These are phyloP conservation scores for Trichoderma harzianum DNA, from an alignment of 2,329 filamentous ascomycete species.

Conservation along the genomic window DNA sequence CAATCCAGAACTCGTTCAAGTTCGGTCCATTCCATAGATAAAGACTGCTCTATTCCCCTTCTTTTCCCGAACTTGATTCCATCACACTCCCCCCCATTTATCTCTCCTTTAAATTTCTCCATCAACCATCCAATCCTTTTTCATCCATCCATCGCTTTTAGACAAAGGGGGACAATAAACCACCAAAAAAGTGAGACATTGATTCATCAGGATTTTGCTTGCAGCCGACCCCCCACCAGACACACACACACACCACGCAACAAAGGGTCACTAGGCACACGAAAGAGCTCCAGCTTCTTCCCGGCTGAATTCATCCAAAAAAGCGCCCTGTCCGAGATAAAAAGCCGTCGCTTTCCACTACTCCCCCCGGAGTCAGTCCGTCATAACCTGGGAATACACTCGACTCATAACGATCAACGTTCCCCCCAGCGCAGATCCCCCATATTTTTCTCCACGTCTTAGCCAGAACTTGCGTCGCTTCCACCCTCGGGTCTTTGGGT, in stretches of 20 bases:
- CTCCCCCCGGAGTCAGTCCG: not conserved
- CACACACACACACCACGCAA: not conserved
- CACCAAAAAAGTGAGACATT: not conserved
- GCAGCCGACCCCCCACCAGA: not conserved
- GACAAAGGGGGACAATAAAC: not conserved
- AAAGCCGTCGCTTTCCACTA: not conserved
- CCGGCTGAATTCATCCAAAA: slow-evolving; percentile 4
- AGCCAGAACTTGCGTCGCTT: not conserved
- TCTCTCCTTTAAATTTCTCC: not conserved
- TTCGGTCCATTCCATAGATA: not conserved
- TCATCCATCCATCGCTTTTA: too few species aligned
- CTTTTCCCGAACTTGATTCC: not conserved
- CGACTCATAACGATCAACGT: not conserved
- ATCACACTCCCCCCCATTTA: not conserved
- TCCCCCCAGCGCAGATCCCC: not conserved
- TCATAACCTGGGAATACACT: not conserved
- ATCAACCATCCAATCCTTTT: not conserved
- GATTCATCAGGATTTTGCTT: not conserved
- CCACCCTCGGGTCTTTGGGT: not conserved
- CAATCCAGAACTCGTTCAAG: not conserved
- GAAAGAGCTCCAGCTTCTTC: not conserved
- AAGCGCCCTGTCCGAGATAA: not conserved
- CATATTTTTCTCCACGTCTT: not conserved
- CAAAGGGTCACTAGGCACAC: not conserved
- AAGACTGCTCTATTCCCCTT: not conserved